Percentiles rank a stretch among this genome's conserved stretches.
Evolutionary conservation across 2,329 filamentous ascomycete species (phyloP).

Genomic region (Arthroderma sp.): DNA sequence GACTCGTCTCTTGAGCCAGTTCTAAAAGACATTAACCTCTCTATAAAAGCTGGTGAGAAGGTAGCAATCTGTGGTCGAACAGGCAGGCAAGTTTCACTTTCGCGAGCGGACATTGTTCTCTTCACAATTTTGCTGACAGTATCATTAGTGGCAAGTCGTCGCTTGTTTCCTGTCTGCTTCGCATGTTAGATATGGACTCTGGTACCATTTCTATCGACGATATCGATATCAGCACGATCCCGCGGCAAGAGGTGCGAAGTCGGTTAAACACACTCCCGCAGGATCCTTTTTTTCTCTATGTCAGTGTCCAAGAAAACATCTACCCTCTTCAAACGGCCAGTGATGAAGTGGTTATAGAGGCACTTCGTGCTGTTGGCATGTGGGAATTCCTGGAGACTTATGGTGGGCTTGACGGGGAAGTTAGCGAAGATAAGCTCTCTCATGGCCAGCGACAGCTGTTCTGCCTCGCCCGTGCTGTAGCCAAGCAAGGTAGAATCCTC

Average conservation of each 20-base stretch:
- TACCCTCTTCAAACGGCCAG: neutral
- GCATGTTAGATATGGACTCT: conserved; percentile 5
- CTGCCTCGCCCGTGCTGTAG: conserved; percentile 78
- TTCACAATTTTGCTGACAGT: neutral
- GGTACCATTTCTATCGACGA: conserved; percentile 9
- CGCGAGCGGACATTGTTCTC: neutral
- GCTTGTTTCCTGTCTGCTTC: conserved; percentile 7
- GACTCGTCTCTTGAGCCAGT: neutral
- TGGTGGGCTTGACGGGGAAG: conserved; percentile 2
- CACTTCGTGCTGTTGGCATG: neutral
- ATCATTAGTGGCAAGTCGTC: conserved; percentile 9
- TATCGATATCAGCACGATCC: conserved; percentile 7
- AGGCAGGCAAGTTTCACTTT: conserved; percentile 10
- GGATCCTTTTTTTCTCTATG: neutral
- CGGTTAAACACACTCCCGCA: conserved; percentile 3
- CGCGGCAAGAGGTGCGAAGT: conserved; percentile 1
- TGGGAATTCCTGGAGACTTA: neutral
- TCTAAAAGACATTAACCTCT: conserved; percentile 8
- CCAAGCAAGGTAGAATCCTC: conserved; percentile 91
- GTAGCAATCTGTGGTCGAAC: conserved; percentile 16
- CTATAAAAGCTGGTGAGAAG: conserved; percentile 11
- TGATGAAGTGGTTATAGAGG: neutral
- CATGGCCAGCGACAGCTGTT: conserved; percentile 89
- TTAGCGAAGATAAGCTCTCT: conserved; percentile 55
- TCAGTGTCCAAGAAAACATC: neutral